Percentiles rank a stretch among this genome's conserved stretches.
phyloP scores from a whole-genome alignment of 768 basidiomycete genomes.

The Russula dissimulans region DNA sequence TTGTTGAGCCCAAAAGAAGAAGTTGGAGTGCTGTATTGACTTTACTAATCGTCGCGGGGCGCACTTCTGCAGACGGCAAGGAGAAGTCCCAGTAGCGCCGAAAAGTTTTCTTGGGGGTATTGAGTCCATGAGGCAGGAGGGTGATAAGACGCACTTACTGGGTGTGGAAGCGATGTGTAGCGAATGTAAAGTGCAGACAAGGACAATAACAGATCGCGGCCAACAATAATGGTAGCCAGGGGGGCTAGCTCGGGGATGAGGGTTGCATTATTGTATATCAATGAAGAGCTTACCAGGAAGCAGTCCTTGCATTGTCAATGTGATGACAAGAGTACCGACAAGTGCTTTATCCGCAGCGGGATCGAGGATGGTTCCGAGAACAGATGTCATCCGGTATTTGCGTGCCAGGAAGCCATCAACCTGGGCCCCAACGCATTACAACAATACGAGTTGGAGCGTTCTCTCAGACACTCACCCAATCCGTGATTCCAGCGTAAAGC shows the following conservation, averaged over 20 bases:
- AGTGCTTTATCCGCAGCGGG: constrained; percentile 95
- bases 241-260: constrained; percentile 47
- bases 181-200: constrained; percentile 90
- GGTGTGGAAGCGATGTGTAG: constrained; percentile 79
- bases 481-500: constrained; percentile 86
- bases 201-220: constrained; percentile 78
- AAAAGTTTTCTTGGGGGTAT: constrained; percentile 60
- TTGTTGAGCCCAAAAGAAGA: constrained; percentile 81
- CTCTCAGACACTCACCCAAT: constrained; percentile 45
- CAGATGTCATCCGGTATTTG: constrained; percentile 75
- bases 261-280: not conserved
- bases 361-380: constrained; percentile 93
- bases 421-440: constrained; percentile 34
- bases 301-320: constrained; percentile 73
- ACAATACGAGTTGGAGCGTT: not conserved
- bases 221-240: constrained; percentile 77
- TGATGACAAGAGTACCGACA: constrained; percentile 88
- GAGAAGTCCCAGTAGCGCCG: constrained; percentile 93
- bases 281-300: constrained; percentile 55
- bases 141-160: constrained; percentile 45
- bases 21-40: constrained; percentile 93
- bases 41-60: constrained; percentile 91
- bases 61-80: constrained; percentile 90
- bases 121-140: constrained; percentile 5
- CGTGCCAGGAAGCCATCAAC: constrained; percentile 88